Conservation (phyloP, 2,329 filamentous ascomycete genomes). For the Teratosphaeria viscida region DNA sequence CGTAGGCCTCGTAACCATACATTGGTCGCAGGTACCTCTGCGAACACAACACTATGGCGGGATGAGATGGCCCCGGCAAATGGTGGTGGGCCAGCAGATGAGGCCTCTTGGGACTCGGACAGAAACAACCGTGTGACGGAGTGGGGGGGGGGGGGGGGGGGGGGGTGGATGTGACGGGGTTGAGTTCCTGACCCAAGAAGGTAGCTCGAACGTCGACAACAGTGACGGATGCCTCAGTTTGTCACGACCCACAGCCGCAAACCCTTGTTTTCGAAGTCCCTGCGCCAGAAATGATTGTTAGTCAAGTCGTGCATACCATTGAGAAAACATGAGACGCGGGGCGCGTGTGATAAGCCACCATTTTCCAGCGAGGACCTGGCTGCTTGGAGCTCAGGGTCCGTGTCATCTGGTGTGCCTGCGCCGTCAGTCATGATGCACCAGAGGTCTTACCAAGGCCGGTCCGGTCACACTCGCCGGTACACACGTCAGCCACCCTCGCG, state of each 20-base stretch:
- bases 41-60: neutral
- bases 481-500: neutral
- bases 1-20: conserved; percentile 14
- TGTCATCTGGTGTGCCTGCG: neutral
- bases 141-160: neutral
- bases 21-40: conserved; percentile 5
- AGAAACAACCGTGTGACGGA: neutral
- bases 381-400: neutral
- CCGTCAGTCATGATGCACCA: neutral
- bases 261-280: neutral
- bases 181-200: neutral
- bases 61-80: neutral
- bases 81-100: neutral
- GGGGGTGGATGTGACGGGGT: neutral
- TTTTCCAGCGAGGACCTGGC: neutral
- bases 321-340: neutral
- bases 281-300: neutral
- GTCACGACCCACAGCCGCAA: neutral
- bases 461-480: neutral
- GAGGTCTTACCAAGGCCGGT: neutral
- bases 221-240: neutral
- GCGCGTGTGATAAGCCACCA: neutral
- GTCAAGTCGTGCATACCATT: neutral
- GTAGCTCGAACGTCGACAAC: neutral
- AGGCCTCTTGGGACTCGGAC: neutral